phyloP scores from a whole-genome alignment of 306 rosid genomes.

The Begonia loranthoides region DNA sequence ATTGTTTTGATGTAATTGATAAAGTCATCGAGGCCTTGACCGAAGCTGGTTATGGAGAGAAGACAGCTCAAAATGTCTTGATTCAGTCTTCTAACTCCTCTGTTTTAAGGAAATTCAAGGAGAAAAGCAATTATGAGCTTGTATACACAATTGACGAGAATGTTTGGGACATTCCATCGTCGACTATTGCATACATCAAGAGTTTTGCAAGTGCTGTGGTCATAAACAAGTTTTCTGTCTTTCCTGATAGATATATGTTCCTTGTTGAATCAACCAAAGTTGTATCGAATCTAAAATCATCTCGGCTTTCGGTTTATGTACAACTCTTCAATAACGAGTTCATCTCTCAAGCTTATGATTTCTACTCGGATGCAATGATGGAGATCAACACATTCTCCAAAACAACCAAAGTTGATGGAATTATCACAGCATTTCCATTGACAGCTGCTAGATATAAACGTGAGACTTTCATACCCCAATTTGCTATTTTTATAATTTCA shows the following conservation, averaged over 20 bases:
- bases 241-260: constrained; percentile 16
- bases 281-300: constrained; percentile 26
- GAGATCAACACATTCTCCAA: constrained; percentile 56
- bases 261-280: constrained; percentile 17
- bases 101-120: constrained; percentile 52
- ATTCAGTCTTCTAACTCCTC: constrained; percentile 72
- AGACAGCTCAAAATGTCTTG: constrained; percentile 34
- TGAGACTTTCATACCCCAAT: constrained; percentile 23
- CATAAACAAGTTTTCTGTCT: constrained; percentile 42
- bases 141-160: constrained; percentile 52
- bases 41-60: constrained; percentile 55
- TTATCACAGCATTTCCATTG: constrained; percentile 68
- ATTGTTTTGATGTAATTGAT: constrained; percentile 39
- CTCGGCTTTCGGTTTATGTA: constrained; percentile 53
- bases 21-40: constrained; percentile 34
- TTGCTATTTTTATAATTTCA: not conserved
- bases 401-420: constrained; percentile 33
- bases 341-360: constrained; percentile 81
- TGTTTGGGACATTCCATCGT: constrained; percentile 25
- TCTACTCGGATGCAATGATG: constrained; percentile 68
- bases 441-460: constrained; percentile 81
- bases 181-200: constrained; percentile 48
- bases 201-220: constrained; percentile 58
- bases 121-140: constrained; percentile 37
- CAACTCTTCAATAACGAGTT: constrained; percentile 85